A percentile compares a stretch with the other conserved stretches of the same genome.
These are phyloP conservation scores for Aspergillus fischeri DNA, from an alignment of 2,329 filamentous ascomycete genomes.

Conservation along the genomic window DNA sequence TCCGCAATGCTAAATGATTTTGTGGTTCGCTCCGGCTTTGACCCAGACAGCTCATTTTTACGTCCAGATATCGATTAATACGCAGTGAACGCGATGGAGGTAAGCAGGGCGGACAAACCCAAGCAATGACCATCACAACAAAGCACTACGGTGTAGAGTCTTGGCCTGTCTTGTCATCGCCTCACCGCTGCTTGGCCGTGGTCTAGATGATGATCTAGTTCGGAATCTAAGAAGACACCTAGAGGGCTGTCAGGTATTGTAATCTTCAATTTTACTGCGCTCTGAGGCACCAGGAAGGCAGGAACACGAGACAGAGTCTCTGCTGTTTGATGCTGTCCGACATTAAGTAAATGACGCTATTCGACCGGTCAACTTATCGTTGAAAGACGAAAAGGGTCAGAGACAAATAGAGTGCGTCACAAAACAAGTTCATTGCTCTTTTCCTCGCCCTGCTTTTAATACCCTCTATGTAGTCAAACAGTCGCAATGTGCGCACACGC, in stretches of 20 bases:
- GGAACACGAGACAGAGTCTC: not conserved
- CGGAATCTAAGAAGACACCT: not conserved
- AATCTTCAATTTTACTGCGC: not conserved
- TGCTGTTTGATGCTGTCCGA: not conserved
- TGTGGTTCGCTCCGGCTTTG: too few species aligned
- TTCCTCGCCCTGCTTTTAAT: slow-evolving; percentile 7
- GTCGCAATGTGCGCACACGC: slow-evolving; percentile 2
- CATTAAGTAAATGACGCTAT: too few species aligned
- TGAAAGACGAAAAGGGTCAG: not conserved
- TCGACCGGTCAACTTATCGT: not conserved
- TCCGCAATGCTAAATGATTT: not conserved
- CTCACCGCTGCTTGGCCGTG: not conserved
- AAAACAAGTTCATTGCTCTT: slow-evolving; percentile 5
- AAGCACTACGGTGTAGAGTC: not conserved
- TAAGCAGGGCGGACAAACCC: not conserved
- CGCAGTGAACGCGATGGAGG: too few species aligned
- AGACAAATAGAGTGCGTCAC: not conserved
- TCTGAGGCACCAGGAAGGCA: not conserved
- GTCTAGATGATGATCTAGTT: not conserved
- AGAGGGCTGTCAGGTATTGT: not conserved
- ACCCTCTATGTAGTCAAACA: slow-evolving; percentile 2
- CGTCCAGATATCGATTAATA: too few species aligned
- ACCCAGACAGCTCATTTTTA: too few species aligned
- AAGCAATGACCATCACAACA: not conserved
- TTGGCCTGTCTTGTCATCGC: not conserved